Conservation (phyloP, 129 eudicot species). For the sunflower (Helianthus annuus) region HanXRQr2.0-SUNRISE NC_035438.2:7793321-7793820, state of each 20-base stretch:
- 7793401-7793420: slow-evolving; percentile 29
- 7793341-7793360: slow-evolving; percentile 44
- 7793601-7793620: slow-evolving; percentile 30
- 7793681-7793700: slow-evolving; percentile 36
- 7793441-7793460: slow-evolving; percentile 37
- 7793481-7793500: slow-evolving; percentile 44
- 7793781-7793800: slow-evolving; percentile 31
- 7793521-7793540: not conserved
- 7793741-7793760: slow-evolving; percentile 31
- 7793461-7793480: slow-evolving; percentile 41
- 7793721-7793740: slow-evolving; percentile 18
- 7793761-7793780: slow-evolving; percentile 42
- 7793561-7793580: slow-evolving; percentile 35
- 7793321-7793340: slow-evolving; percentile 26
- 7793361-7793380: slow-evolving; percentile 42
- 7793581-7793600: slow-evolving; percentile 17
- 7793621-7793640: slow-evolving; percentile 44
- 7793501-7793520: slow-evolving; percentile 35
- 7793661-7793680: not conserved
- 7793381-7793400: slow-evolving; percentile 32
- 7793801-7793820: not conserved
- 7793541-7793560: slow-evolving; percentile 33
- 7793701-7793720: slow-evolving; percentile 34
- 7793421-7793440: slow-evolving; percentile 34
- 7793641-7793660: slow-evolving; percentile 32